These are phyloP conservation scores for Monosporascus sp. DNA, from an alignment of 2,329 filamentous ascomycete species.

Conservation along the genomic window DNA sequence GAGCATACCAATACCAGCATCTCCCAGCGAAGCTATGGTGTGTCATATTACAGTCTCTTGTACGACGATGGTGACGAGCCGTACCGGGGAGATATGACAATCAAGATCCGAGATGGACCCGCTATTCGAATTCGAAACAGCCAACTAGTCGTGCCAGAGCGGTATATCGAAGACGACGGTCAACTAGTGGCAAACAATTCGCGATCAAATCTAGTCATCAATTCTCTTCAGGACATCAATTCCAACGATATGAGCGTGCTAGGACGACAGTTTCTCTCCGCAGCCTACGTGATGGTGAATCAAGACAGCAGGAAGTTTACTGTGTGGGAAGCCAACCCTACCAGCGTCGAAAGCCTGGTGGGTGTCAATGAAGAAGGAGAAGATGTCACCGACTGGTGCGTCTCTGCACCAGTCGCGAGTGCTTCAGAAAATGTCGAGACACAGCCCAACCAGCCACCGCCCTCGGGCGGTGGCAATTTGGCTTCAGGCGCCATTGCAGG, in stretches of 20 bases:
- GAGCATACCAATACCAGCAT: background rate
- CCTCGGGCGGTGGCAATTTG: background rate
- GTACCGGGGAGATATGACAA: conserved; percentile 13
- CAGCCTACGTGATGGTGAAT: conserved; percentile 26
- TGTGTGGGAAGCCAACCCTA: conserved; percentile 13
- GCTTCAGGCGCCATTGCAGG: background rate
- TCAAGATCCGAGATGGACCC: conserved; percentile 12
- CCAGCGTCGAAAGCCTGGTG: conserved; percentile 4
- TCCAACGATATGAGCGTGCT: conserved; percentile 18
- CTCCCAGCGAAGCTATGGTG: conserved; percentile 9
- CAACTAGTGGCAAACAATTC: conserved; percentile 10
- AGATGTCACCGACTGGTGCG: background rate
- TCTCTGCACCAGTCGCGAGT: background rate
- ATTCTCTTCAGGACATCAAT: conserved; percentile 18
- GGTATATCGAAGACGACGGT: conserved; percentile 14
- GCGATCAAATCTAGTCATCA: conserved; percentile 17
- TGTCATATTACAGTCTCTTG: conserved; percentile 14
- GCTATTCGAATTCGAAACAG: conserved; percentile 22
- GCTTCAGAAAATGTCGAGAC: background rate
- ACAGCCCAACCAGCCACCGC: background rate
- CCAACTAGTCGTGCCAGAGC: conserved; percentile 25
- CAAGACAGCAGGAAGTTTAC: conserved; percentile 19
- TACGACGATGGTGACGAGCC: conserved; percentile 3
- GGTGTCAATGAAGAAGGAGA: conserved; percentile 2
- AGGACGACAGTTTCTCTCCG: conserved; percentile 25